Evolutionary conservation across 202 grass and related monocot genomes (phyloP).

Genomic region (Carex sylvatica): DNA sequence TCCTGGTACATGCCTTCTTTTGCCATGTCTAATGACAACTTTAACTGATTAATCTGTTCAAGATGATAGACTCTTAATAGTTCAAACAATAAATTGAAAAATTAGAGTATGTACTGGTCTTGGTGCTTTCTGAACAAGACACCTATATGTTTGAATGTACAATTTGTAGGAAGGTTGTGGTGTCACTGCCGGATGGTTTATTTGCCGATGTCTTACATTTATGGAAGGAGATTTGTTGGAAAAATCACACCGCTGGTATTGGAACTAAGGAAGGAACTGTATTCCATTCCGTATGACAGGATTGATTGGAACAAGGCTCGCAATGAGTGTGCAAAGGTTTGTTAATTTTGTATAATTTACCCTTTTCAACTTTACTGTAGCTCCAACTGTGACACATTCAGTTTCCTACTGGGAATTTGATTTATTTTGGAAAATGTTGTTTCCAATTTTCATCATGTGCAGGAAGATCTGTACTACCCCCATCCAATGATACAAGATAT

Average conservation of each 20-base stretch:
- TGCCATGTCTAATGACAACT: too few species aligned
- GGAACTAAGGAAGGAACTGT: slow-evolving; percentile 83
- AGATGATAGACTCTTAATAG: slow-evolving; percentile 20
- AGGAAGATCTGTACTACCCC: slow-evolving; percentile 96
- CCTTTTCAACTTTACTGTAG: too few species aligned
- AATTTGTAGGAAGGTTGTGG: slow-evolving; percentile 93
- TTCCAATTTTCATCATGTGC: too few species aligned
- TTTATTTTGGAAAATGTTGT: slow-evolving; percentile 9
- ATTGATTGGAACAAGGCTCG: slow-evolving; percentile 88
- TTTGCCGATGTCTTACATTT: slow-evolving; percentile 93
- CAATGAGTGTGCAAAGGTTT: slow-evolving; percentile 89
- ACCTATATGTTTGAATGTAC: too few species aligned
- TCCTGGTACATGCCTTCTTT: too few species aligned
- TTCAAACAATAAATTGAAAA: slow-evolving; percentile 20
- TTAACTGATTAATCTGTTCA: too few species aligned
- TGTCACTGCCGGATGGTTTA: slow-evolving; percentile 97
- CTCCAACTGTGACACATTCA: too few species aligned
- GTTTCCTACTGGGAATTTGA: too few species aligned
- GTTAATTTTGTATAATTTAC: slow-evolving; percentile 37
- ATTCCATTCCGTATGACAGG: slow-evolving; percentile 42
- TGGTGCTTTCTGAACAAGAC: too few species aligned
- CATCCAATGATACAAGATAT: slow-evolving; percentile 89
- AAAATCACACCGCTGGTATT: slow-evolving; percentile 58
- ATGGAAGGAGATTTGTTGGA: slow-evolving; percentile 80
- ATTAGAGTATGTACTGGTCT: too few species aligned